Base-by-base conservation (phyloP, 768 basidiomycete species). In the Neoboletus magnificus region DNA sequence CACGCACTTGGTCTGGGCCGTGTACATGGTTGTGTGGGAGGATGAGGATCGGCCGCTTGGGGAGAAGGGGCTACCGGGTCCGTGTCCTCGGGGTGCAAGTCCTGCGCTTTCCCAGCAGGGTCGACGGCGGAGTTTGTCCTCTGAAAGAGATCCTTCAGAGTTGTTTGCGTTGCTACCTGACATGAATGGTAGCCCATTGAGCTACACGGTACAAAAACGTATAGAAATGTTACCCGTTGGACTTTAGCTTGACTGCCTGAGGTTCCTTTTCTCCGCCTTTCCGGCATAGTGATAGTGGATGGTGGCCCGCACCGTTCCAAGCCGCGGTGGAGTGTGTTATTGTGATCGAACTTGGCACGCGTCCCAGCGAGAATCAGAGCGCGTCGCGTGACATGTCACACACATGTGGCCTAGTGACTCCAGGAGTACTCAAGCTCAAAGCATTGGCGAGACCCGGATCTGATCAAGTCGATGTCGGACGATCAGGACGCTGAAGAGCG, bases 321-420 rank as follows among this genome's bases (percentile, higher is more conserved):
- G 35, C 10, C n/a, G 30, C 1, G 37, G 54, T 41, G 7, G 36
- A 11, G 42, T 37, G 20, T 33, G 39, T 20, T 11, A 49, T 6
- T n/a, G 52, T 32, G 47, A 53, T 23, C 23, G 12, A 42, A 30
- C 16, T 40, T 30, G 33, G 22, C 47, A 46, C 48, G 52, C 50
- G 53, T 46, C 46, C 10, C 6, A 16, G 35, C n/a, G n/a, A 25
- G 22, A 23, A 6, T 48, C 23, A 41, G 43, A 54, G 48, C 65
- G 61, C 59, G 70, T 68, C 56, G 61, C 63, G 68, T 69, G 65
- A 61, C 63, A 5, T 55, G 53, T 66, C 62, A 66, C 65, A 39
- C 47, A 36, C 35, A 36, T 39, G 9, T 25, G 22, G 22, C 43
- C 41, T n/a, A 10, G 57, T 59, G 52, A 59, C 61, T 2, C 10